Base-by-base conservation (phyloP, 2,329 filamentous ascomycete genomes). In the Microsporum ferrugineum region DNA sequence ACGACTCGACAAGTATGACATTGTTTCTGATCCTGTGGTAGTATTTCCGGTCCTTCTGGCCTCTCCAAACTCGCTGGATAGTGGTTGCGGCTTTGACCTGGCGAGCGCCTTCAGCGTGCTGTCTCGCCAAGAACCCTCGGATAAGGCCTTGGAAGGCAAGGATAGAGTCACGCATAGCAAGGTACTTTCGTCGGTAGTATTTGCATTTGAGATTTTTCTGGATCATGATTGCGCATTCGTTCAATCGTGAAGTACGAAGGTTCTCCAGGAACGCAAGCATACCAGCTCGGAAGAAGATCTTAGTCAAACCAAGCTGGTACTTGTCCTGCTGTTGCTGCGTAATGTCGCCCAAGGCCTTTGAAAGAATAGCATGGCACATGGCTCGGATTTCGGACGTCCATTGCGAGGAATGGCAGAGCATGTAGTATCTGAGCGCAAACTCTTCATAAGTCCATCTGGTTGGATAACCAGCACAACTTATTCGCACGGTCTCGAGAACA, bases 391-490 rank as follows among this genome's bases (percentile, higher is more conserved):
- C 91, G 0, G 90, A 86, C 3, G 91, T 96, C 92, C 94, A 97
- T 68, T 89, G 83, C 17, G 82, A 81, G 2, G 94, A 97, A 58
- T 87, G 90, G 56, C 96, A 89, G 65, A 99, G 80, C 90, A 99
- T 96, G 79, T 99, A 99, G 78, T 99, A 99, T 63, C 94, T 86
- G 63, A 96, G 80, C 17, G 94, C 94, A 74, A 99, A 99, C 72
- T 99, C 94, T 71, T 99, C 94, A 71, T 96, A 99, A 0, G 94
- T 97, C 95, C 94, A 99, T 72, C 94, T 83, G 53, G 94, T 97
- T 14, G 94, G 94, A 71, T 99, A 99, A 64, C 94, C 94, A 65
- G 94, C 94, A 72, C 89, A 95, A 77, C 91, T 96, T 75, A 99
- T 99, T 72, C 94, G 86, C 61, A 99, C 94, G 2, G 94, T 99